A percentile compares a stretch with the other conserved stretches of the same genome.
Evolutionary conservation across 257 asterid genomes (phyloP).

Genomic region (Solanum acaule): DNA sequence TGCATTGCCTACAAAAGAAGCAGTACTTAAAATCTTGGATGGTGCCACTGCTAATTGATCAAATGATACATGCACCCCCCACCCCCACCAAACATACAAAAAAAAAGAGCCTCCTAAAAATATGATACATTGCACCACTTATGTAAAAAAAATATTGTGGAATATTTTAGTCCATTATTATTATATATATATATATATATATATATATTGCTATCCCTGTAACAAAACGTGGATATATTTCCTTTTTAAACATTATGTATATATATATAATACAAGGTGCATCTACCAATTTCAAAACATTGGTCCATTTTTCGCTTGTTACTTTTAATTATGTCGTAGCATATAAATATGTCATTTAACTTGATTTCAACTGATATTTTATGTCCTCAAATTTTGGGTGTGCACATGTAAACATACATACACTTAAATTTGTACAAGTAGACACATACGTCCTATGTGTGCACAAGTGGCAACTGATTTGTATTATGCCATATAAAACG

Average conservation of each 20-base stretch:
- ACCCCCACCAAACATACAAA: background rate
- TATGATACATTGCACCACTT: background rate
- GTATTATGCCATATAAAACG: background rate
- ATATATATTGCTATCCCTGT: background rate
- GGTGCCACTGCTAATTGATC: conserved; percentile 11
- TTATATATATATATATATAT: too few relatives aligned
- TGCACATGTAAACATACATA: too few relatives aligned
- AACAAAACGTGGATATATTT: background rate
- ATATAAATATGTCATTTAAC: too few relatives aligned
- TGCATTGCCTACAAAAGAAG: conserved; percentile 19
- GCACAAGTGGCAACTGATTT: background rate
- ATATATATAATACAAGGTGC: background rate
- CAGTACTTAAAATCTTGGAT: conserved; percentile 18
- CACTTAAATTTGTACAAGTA: too few relatives aligned
- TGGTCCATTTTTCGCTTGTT: background rate
- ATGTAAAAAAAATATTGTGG: background rate
- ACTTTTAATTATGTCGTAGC: too few relatives aligned
- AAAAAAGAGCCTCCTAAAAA: background rate
- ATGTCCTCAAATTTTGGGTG: background rate
- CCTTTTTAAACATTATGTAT: background rate
- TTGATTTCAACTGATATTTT: too few relatives aligned
- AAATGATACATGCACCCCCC: background rate
- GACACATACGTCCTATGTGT: background rate
- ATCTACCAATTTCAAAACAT: background rate
- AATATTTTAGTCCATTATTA: background rate